phyloP scores from a whole-genome alignment of 2,329 filamentous ascomycete species.

The Aspergillus nomiae region DNA sequence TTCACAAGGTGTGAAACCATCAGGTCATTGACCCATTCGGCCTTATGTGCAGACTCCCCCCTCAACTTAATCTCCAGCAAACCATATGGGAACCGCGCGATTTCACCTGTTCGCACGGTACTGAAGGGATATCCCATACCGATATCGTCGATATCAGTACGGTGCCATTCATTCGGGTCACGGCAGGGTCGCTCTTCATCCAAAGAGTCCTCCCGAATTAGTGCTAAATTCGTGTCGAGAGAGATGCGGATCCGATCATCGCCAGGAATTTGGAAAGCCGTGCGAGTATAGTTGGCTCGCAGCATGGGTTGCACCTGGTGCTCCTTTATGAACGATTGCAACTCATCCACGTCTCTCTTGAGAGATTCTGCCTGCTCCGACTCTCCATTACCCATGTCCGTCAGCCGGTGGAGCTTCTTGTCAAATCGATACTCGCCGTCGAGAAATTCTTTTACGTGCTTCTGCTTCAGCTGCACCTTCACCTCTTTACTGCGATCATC shows the following conservation, averaged over 20 bases:
- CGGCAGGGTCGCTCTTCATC: constrained; percentile 85
- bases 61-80: constrained; percentile 90
- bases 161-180: constrained; percentile 86
- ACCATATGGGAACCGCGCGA: constrained; percentile 86
- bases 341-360: constrained; percentile 70
- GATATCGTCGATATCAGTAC: constrained; percentile 80
- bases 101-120: constrained; percentile 85
- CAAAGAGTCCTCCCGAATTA: constrained; percentile 75
- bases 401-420: constrained; percentile 83
- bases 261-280: constrained; percentile 93
- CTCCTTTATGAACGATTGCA: constrained; percentile 77
- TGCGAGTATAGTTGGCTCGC: constrained; percentile 89
- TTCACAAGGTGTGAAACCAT: constrained; percentile 93
- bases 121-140: constrained; percentile 86
- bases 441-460: constrained; percentile 87
- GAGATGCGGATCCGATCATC: constrained; percentile 89
- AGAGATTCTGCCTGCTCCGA: constrained; percentile 68
- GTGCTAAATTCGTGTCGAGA: constrained; percentile 87
- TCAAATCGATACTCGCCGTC: constrained; percentile 88
- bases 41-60: constrained; percentile 58
- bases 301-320: constrained; percentile 80
- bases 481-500: constrained; percentile 77
- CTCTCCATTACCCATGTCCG: constrained; percentile 70
- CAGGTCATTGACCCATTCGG: constrained; percentile 86
- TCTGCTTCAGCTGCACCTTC: constrained; percentile 85